Percentiles rank a stretch among this genome's conserved stretches.
Conservation (phyloP, 2,329 filamentous ascomycete species). For the Thielaviopsis musarum region DNA sequence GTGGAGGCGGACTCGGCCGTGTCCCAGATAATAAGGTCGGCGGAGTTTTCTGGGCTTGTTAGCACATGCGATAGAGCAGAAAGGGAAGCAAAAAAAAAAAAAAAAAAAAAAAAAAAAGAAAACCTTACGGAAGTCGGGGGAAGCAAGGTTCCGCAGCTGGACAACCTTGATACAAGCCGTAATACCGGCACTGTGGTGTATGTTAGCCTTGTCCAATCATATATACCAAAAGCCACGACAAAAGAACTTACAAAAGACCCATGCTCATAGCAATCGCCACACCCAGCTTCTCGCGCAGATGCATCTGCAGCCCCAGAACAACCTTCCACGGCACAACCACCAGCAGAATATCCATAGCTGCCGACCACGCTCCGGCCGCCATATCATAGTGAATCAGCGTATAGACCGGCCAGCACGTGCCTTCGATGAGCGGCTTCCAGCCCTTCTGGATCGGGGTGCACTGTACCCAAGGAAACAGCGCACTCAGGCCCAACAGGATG, state of each 20-base stretch:
- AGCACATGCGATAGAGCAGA: not conserved
- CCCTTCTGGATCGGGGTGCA: slow-evolving; percentile 17
- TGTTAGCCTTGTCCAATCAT: not conserved
- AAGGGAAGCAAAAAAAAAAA: not conserved
- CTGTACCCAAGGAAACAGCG: slow-evolving; percentile 17
- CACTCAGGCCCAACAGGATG: slow-evolving; percentile 14
- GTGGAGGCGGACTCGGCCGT: slow-evolving; percentile 13
- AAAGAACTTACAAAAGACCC: slow-evolving; percentile 16
- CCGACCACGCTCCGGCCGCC: slow-evolving; percentile 12
- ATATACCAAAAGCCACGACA: not conserved
- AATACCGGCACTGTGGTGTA: slow-evolving; percentile 1
- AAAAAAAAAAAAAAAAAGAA: not conserved
- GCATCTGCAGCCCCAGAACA: slow-evolving; percentile 17
- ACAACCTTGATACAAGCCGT: slow-evolving; percentile 8
- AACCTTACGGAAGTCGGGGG: slow-evolving; percentile 4
- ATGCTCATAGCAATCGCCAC: slow-evolving; percentile 17
- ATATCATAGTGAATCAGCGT: slow-evolving; percentile 8
- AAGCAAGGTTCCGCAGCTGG: slow-evolving; percentile 1
- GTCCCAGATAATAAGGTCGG: slow-evolving; percentile 12
- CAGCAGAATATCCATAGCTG: slow-evolving; percentile 14
- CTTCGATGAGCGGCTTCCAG: slow-evolving; percentile 14
- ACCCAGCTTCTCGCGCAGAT: slow-evolving; percentile 16
- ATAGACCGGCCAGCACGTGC: slow-evolving; percentile 15
- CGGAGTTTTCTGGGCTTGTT: not conserved
- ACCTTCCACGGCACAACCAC: slow-evolving; percentile 16